These are phyloP conservation scores for Arthrinium phaeospermum DNA, from an alignment of 2,329 filamentous ascomycete genomes.

Conservation along the genomic window DNA sequence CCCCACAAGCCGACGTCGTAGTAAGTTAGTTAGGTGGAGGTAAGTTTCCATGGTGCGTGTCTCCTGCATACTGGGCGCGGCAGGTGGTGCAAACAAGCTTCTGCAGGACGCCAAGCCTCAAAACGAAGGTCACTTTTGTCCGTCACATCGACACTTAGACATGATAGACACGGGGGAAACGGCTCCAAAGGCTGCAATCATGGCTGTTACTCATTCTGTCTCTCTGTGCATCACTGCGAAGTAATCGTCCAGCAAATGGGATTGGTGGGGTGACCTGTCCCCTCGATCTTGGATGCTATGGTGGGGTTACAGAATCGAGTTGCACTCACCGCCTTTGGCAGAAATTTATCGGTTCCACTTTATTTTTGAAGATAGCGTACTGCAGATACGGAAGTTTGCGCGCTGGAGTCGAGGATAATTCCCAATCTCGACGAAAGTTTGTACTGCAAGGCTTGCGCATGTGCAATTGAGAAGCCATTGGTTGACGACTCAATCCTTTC, in stretches of 20 bases:
- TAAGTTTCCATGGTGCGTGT: background rate
- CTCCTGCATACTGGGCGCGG: background rate
- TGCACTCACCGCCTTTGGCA: conserved; percentile 5
- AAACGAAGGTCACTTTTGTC: background rate
- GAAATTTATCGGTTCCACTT: background rate
- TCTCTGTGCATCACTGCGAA: background rate
- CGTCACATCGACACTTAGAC: background rate
- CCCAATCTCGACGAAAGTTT: background rate
- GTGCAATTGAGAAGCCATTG: background rate
- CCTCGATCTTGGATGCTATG: background rate
- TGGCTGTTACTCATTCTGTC: background rate
- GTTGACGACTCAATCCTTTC: background rate
- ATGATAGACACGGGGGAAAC: background rate
- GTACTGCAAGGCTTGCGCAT: background rate
- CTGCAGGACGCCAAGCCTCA: background rate
- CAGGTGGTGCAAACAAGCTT: conserved; percentile 15
- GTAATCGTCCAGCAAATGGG: background rate
- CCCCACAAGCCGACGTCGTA: background rate
- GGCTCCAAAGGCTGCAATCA: background rate
- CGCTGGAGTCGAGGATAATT: background rate
- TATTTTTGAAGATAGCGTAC: conserved; percentile 14
- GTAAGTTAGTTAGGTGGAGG: background rate
- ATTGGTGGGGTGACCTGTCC: background rate
- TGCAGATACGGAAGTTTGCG: conserved; percentile 13
- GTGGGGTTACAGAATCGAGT: background rate